These are phyloP conservation scores for Alternaria tenuissima DNA, from an alignment of 2,329 filamentous ascomycete species.

Conservation along the genomic window DNA sequence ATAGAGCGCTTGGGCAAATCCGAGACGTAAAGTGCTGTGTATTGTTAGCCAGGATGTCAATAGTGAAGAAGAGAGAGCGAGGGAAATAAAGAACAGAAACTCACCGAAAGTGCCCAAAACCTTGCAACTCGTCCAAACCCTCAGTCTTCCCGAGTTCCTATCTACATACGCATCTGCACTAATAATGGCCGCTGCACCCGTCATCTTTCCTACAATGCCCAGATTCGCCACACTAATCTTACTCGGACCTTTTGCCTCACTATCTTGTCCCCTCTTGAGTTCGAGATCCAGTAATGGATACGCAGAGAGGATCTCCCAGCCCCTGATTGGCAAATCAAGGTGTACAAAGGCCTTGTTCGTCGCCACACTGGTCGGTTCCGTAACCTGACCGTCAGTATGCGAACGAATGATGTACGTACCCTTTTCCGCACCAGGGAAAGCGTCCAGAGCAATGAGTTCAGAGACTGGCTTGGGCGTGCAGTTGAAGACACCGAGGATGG, in stretches of 20 bases:
- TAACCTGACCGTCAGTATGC: slow-evolving; percentile 72
- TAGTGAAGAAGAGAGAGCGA: background rate
- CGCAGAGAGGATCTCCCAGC: slow-evolving; percentile 83
- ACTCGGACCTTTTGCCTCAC: slow-evolving; percentile 29
- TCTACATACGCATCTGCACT: slow-evolving; percentile 66
- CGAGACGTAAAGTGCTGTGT: slow-evolving; percentile 77
- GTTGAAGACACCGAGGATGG: slow-evolving; percentile 87
- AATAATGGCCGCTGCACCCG: slow-evolving; percentile 79
- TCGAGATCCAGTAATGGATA: slow-evolving; percentile 70
- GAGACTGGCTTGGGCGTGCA: slow-evolving; percentile 68
- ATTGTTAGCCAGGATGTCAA: slow-evolving; percentile 8
- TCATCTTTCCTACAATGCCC: slow-evolving; percentile 88
- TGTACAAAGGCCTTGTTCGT: slow-evolving; percentile 63
- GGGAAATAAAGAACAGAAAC: slow-evolving; percentile 26
- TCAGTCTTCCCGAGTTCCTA: slow-evolving; percentile 65
- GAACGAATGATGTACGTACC: slow-evolving; percentile 75
- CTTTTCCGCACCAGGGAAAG: slow-evolving; percentile 74
- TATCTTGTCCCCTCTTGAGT: slow-evolving; percentile 51
- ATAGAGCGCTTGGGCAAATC: slow-evolving; percentile 68
- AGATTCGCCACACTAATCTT: slow-evolving; percentile 70
- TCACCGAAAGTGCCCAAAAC: slow-evolving; percentile 77
- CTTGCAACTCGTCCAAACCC: slow-evolving; percentile 76
- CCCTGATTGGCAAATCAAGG: slow-evolving; percentile 68
- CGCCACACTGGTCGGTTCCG: slow-evolving; percentile 58
- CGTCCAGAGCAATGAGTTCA: slow-evolving; percentile 73